A percentile compares a stretch with the other conserved stretches of the same genome.
Conservation (phyloP, 2,329 filamentous ascomycete genomes). For the Phialocephala sp. region DNA sequence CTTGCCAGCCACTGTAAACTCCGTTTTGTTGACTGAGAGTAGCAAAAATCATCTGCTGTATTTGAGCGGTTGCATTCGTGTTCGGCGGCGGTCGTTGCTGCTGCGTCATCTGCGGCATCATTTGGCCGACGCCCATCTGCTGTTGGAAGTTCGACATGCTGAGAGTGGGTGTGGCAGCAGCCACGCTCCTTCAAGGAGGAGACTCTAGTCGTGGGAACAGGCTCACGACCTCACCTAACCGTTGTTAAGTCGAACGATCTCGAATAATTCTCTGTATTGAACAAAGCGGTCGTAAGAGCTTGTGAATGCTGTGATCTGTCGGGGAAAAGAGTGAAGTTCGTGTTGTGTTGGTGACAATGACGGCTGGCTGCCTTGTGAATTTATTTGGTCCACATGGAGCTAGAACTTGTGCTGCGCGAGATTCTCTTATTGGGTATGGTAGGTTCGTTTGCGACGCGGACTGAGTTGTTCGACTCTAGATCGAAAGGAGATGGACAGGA, state of each 20-base stretch:
- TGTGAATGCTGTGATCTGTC: conserved; percentile 1
- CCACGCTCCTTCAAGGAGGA: conserved; percentile 36
- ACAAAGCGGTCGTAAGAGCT: neutral
- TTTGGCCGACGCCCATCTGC: conserved; percentile 21
- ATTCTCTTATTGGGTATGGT: conserved; percentile 26
- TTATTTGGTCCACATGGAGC: conserved; percentile 38
- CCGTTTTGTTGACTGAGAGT: conserved; percentile 36
- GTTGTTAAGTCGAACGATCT: conserved; percentile 14
- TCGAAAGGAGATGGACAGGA: conserved; percentile 7
- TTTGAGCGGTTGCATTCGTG: conserved; percentile 27
- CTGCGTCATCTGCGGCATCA: conserved; percentile 30
- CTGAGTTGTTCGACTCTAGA: conserved; percentile 27
- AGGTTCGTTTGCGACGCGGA: conserved; percentile 37
- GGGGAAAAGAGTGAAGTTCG: conserved; percentile 21
- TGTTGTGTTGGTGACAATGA: conserved; percentile 36
- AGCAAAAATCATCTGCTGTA: conserved; percentile 39
- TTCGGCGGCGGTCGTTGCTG: conserved; percentile 28
- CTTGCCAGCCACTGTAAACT: conserved; percentile 39
- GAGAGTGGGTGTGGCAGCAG: conserved; percentile 32
- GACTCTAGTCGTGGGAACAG: conserved; percentile 30
- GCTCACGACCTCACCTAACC: conserved; percentile 32
- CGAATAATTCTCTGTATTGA: conserved; percentile 2
- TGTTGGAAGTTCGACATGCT: conserved; percentile 43
- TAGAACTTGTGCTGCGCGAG: conserved; percentile 38
- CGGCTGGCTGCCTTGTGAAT: conserved; percentile 36